phyloP scores from a whole-genome alignment of 352 stramenopile species.

The Pythium diclinum region DNA sequence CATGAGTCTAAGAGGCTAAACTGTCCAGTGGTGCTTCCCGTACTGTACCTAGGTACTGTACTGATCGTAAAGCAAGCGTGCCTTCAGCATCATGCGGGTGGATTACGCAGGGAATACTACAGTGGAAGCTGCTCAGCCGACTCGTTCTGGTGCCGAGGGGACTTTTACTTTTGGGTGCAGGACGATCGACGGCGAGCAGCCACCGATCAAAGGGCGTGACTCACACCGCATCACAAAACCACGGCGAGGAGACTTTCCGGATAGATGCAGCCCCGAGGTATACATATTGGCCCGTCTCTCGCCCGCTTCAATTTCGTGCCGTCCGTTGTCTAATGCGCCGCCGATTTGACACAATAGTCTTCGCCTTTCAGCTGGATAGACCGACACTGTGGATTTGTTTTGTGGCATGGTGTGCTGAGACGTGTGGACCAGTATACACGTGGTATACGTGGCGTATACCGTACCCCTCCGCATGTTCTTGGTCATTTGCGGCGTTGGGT shows the following conservation, averaged over 20 bases:
- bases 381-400: not conserved
- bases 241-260: conserved; percentile 4
- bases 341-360: not conserved
- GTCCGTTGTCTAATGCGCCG: conserved; percentile 6
- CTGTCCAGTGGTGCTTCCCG: not conserved
- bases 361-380: not conserved
- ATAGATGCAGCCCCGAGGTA: conserved; percentile 12
- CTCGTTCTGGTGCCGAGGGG: not conserved
- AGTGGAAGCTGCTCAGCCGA: not conserved
- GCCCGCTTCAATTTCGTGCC: conserved; percentile 20
- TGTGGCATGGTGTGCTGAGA: not conserved
- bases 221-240: conserved; percentile 20
- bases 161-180: not conserved
- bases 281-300: not conserved
- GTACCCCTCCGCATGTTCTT: conserved; percentile 7
- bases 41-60: not conserved
- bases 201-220: conserved; percentile 19
- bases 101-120: not conserved
- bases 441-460: conserved; percentile 17
- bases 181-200: conserved; percentile 1
- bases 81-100: not conserved
- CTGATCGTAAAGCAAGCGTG: not conserved
- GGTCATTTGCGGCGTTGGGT: conserved; percentile 6
- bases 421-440: not conserved
- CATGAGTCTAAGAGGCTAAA: not conserved